Percentiles rank a stretch among this genome's conserved stretches.
phyloP scores from a whole-genome alignment of 306 rosid species.

The Urtica urens region DNA sequence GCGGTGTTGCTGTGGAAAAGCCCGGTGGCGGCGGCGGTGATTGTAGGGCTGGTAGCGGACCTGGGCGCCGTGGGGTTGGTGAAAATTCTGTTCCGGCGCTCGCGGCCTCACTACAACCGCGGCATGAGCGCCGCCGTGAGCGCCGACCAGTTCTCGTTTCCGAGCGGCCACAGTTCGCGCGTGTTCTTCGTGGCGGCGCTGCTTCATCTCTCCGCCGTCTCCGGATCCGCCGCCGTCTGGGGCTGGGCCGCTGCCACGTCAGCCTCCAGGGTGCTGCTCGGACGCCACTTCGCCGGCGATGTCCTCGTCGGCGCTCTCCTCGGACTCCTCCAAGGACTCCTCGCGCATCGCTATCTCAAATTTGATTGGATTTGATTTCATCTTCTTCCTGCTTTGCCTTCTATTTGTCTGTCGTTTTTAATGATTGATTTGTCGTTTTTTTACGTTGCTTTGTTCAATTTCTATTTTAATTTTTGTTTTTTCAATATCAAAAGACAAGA shows the following conservation, averaged over 20 bases:
- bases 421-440: too few relatives aligned
- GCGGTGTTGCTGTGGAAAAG: conserved; percentile 25
- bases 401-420: too few relatives aligned
- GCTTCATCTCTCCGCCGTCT: conserved; percentile 23
- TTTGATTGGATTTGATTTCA: conserved; percentile 5
- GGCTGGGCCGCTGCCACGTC: conserved; percentile 43
- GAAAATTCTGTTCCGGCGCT: conserved; percentile 42
- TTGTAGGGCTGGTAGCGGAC: conserved; percentile 58
- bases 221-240: conserved; percentile 29
- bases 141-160: conserved; percentile 62
- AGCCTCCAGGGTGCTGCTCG: conserved; percentile 49
- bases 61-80: conserved; percentile 40
- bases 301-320: conserved; percentile 37
- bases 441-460: too few relatives aligned
- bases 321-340: conserved; percentile 49
- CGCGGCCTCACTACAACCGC: conserved; percentile 53
- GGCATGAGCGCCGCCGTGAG: conserved; percentile 47
- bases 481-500: too few relatives aligned
- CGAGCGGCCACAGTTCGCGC: conserved; percentile 68
- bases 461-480: too few relatives aligned
- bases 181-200: conserved; percentile 58
- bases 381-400: too few relatives aligned
- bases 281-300: conserved; percentile 51
- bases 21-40: conserved; percentile 37
- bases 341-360: conserved; percentile 38